Evolutionary conservation across 2,329 filamentous ascomycete genomes (phyloP), one percentile per base, ranked within the genome.

Genomic region (Paracoccidioides brasiliensis): DNA sequence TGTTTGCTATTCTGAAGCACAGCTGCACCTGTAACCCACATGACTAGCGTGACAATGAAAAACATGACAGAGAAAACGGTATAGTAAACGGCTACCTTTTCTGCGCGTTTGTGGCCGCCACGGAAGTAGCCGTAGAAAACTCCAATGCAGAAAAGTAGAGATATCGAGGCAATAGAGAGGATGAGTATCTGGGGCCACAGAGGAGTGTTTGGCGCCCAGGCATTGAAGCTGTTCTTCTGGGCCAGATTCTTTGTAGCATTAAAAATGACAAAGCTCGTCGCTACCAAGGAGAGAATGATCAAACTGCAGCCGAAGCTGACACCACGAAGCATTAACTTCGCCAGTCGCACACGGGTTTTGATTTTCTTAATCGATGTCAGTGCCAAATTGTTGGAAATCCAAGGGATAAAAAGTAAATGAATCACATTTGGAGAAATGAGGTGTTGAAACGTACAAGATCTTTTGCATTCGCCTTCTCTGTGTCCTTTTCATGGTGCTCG

Each of bases 241-340:
- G 90, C 82, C 1, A 98, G 77, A 14, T 73, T 54, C 67, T 81
- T 88, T 57, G 93, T 96, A 52, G 90, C 81, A 70, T 93, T 89
- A 81, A 98, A 98, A 70, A 98, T 90, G 62, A 83, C 76, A 66
- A 98, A 88, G 3, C 88, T 89, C n/a, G 88, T 81, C 12, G 86
- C 84, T 54, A 98, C 76, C 81, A 98, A 91, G 59, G 90, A 79
- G 56, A 98, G 80, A 61, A 98, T 88, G 68, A 98, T 96, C 58
- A 97, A 79, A 70, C 88, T 91, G 78, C 93, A 98, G 71, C 88
- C 90, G 72, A 98, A 97, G 78, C 91, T 96, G 74, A 97, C 87
- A 56, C 89, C 86, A 61, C 93, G 86, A n/a, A 98, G 83, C 59
- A 95, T 82, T 64, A 97, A 85, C 76, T 98, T 98, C 63, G 91